Conservation (phyloP, 495 filamentous ascomycete genomes). For the Penicillium macrosclerotiorum region DNA sequence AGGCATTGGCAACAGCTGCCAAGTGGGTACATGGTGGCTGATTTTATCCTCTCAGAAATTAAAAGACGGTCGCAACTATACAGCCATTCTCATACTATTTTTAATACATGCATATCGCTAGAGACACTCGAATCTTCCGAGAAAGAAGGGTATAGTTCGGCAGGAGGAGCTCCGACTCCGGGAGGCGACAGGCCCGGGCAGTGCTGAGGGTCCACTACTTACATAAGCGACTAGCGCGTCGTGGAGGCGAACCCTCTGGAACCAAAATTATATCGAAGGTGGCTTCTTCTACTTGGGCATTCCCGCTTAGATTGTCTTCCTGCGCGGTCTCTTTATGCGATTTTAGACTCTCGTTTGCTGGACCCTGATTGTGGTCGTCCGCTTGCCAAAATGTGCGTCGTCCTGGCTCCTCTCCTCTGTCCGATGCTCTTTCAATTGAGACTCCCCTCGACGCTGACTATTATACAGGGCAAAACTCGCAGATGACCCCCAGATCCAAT, state of each 20-base stretch:
- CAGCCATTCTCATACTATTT: no score
- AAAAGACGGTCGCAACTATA: no score
- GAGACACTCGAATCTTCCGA: no score
- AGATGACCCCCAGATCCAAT: slow-evolving; percentile 83
- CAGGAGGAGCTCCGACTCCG: no score
- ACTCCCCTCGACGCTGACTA: slow-evolving; percentile 18
- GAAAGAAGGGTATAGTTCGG: no score
- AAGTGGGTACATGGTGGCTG: no score
- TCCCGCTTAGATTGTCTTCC: slow-evolving; percentile 12
- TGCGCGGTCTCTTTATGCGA: slow-evolving; percentile 29
- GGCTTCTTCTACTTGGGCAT: slow-evolving; percentile 37
- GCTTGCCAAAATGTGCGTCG: slow-evolving; percentile 39
- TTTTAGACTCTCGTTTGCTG: slow-evolving; percentile 22
- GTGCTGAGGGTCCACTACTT: slow-evolving; percentile 6
- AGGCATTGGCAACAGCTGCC: no score
- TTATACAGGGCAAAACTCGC: slow-evolving; percentile 69
- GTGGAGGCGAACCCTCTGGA: slow-evolving; percentile 36
- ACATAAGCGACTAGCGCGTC: slow-evolving; percentile 20
- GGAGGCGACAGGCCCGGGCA: neutral
- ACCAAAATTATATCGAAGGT: slow-evolving; percentile 38
- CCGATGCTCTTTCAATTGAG: neutral
- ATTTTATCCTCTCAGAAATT: no score
- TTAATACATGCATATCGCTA: no score
- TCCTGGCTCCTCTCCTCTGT: slow-evolving; percentile 1
- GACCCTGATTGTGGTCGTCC: slow-evolving; percentile 38